phyloP scores from a whole-genome alignment of 768 basidiomycete species.

The Myochromella boudieri region DNA sequence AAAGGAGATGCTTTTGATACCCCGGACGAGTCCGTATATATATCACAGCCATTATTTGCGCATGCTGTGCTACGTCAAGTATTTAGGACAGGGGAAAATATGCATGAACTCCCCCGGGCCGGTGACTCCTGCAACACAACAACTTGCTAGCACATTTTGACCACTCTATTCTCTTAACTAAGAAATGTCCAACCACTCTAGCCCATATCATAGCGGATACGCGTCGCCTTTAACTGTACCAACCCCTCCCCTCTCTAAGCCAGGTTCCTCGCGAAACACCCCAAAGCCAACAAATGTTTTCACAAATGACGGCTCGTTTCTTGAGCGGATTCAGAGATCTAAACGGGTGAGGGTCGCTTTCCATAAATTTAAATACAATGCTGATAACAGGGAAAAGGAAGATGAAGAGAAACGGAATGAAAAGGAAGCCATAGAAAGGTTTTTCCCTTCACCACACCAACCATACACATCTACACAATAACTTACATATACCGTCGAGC shows the following conservation, averaged over 20 bases:
- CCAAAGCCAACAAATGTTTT: conserved; percentile 53
- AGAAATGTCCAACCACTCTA: conserved; percentile 16
- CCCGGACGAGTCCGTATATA: no score
- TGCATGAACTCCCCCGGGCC: no score
- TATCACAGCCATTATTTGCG: no score
- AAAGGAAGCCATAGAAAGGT: conserved; percentile 53
- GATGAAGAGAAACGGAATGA: conserved; percentile 59
- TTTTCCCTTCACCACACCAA: conserved; percentile 17
- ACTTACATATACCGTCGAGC: conserved; percentile 20
- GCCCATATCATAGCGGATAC: conserved; percentile 15
- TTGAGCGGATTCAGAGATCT: conserved; percentile 59
- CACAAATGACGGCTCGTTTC: conserved; percentile 68
- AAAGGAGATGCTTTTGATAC: no score
- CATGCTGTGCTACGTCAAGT: no score
- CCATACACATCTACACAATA: conserved; percentile 6
- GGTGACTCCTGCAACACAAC: no score
- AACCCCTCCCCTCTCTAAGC: conserved; percentile 12
- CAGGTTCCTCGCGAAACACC: conserved; percentile 36
- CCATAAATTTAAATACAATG: background rate
- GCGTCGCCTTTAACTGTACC: conserved; percentile 12
- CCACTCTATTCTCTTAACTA: no score
- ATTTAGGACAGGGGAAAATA: no score
- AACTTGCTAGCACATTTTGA: no score
- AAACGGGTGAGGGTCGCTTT: conserved; percentile 43
- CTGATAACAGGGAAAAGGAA: conserved; percentile 34